These are phyloP conservation scores for Rhodotorula sp. DNA, from an alignment of 1,284 basidiomycete species.

Conservation along the genomic window DNA sequence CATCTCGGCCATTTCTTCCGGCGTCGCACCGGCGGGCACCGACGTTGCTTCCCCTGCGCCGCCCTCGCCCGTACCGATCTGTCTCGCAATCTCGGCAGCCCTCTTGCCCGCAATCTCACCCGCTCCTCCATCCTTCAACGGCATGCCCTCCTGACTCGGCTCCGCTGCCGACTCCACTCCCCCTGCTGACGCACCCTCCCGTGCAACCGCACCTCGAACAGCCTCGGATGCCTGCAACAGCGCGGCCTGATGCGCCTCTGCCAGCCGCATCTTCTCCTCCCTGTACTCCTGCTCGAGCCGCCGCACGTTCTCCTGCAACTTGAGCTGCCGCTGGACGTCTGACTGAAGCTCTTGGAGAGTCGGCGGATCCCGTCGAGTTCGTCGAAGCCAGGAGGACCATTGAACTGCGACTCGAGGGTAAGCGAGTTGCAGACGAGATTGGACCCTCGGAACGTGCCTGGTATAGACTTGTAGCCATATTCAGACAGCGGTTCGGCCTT, in stretches of 20 bases:
- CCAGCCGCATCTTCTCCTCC: slow-evolving; percentile 27
- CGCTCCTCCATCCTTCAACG: slow-evolving; percentile 6
- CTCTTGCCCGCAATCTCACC: background rate
- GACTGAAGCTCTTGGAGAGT: slow-evolving; percentile 20
- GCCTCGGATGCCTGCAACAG: background rate
- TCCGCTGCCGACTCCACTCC: background rate
- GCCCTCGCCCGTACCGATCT: slow-evolving; percentile 2
- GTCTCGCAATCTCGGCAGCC: slow-evolving; percentile 9
- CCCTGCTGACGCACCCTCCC: background rate
- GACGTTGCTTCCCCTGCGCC: background rate
- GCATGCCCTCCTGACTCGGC: slow-evolving; percentile 6
- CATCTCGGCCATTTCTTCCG: slow-evolving; percentile 2
- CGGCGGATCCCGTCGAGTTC: slow-evolving; percentile 27
- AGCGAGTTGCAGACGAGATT: background rate
- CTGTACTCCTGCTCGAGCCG: slow-evolving; percentile 22
- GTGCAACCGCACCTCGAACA: background rate
- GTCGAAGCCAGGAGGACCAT: slow-evolving; percentile 36
- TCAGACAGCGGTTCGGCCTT: slow-evolving; percentile 23
- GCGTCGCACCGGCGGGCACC: background rate
- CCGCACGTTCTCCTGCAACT: slow-evolving; percentile 23
- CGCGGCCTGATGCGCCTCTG: background rate
- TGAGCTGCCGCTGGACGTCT: slow-evolving; percentile 20
- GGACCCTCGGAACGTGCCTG: slow-evolving; percentile 9
- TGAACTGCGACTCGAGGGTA: slow-evolving; percentile 16
- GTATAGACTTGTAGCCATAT: slow-evolving; percentile 30